These are phyloP conservation scores for Lepidium sativum DNA, from an alignment of 345 rosid genomes.

Conservation along the genomic window DNA sequence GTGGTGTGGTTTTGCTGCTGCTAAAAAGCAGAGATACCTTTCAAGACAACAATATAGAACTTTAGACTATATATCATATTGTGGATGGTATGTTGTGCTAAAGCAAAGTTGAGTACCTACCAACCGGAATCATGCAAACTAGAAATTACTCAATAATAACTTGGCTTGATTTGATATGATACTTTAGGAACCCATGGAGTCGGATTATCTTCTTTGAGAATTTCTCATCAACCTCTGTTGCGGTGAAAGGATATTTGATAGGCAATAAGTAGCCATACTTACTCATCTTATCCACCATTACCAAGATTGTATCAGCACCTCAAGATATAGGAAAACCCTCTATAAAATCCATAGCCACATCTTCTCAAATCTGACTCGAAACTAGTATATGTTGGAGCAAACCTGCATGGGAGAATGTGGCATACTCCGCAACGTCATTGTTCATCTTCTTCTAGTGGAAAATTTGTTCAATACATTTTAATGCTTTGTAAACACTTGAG, in stretches of 20 bases:
- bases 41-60: no score
- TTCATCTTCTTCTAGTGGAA: no score
- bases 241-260: neutral
- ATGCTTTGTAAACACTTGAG: no score
- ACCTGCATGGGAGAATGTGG: neutral
- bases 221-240: neutral
- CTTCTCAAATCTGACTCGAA: neutral
- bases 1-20: no score
- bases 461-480: no score
- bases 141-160: neutral
- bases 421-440: neutral
- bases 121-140: no score
- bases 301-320: neutral
- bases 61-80: no score
- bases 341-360: neutral
- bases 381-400: neutral
- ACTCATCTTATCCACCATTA: neutral
- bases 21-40: no score
- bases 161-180: neutral
- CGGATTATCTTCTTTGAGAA: neutral
- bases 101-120: no score
- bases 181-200: neutral
- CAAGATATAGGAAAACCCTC: neutral
- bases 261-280: neutral
- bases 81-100: no score